Evolutionary conservation across 202 grass and related monocot species (phyloP).

Genomic region (Schoenoplectus triqueter): DNA sequence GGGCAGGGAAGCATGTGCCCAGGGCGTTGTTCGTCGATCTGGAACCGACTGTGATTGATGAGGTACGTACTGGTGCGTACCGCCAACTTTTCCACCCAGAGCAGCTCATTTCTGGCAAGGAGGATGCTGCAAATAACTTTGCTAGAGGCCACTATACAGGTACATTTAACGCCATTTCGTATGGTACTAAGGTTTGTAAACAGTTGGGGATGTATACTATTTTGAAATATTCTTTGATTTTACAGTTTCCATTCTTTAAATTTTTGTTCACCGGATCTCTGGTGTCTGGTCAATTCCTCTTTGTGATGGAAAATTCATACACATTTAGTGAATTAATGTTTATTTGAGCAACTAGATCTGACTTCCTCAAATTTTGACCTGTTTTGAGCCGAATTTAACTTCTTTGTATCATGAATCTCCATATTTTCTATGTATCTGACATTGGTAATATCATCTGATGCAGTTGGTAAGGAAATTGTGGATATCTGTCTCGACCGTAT

Average conservation of each 20-base stretch:
- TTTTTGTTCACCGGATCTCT: constrained; percentile 16
- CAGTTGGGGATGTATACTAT: neutral
- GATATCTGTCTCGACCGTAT: constrained; percentile 50
- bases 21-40: constrained; percentile 51
- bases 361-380: neutral
- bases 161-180: constrained; percentile 5
- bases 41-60: constrained; percentile 52
- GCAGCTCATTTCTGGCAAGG: constrained; percentile 51
- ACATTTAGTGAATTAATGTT: neutral
- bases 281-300: neutral
- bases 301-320: neutral
- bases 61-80: constrained; percentile 47
- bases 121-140: constrained; percentile 53
- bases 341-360: constrained; percentile 18
- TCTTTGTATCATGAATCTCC: neutral
- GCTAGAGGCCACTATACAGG: constrained; percentile 52
- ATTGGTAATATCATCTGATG: constrained; percentile 11
- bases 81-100: constrained; percentile 53
- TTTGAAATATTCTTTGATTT: constrained; percentile 27
- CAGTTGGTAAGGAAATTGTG: constrained; percentile 54
- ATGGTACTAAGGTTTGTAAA: neutral
- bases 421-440: constrained; percentile 3
- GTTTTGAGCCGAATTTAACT: neutral
- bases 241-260: neutral
- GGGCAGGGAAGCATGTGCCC: constrained; percentile 49